Evolutionary conservation across 2,329 filamentous ascomycete genomes (phyloP).

Genomic region (Chlorencoelia australis): DNA sequence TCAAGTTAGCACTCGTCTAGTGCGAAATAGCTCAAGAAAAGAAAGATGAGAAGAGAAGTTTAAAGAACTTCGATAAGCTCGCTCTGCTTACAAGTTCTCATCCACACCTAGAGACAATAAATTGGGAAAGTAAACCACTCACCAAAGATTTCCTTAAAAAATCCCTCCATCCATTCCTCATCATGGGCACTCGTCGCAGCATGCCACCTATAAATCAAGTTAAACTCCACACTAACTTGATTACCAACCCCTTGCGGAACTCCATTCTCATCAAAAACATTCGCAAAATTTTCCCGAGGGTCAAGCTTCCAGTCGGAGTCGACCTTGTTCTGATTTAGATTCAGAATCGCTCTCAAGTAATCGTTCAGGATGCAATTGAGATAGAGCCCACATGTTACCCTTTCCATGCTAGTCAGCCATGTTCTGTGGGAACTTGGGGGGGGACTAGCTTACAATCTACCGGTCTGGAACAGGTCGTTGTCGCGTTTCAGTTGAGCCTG

Average conservation of each 20-base stretch:
- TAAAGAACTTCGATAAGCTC: slow-evolving; percentile 32
- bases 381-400: slow-evolving; percentile 64
- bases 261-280: neutral
- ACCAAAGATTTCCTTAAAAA: neutral
- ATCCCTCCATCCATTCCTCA: slow-evolving; percentile 59
- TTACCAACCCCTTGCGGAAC: slow-evolving; percentile 55
- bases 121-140: too few relatives aligned
- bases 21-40: too few relatives aligned
- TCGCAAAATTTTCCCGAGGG: slow-evolving; percentile 39
- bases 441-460: slow-evolving; percentile 54
- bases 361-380: slow-evolving; percentile 69
- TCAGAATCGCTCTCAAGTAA: slow-evolving; percentile 57
- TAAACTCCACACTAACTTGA: slow-evolving; percentile 77
- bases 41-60: too few relatives aligned
- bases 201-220: slow-evolving; percentile 79
- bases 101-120: neutral
- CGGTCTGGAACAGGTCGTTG: slow-evolving; percentile 71
- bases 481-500: slow-evolving; percentile 66
- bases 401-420: slow-evolving; percentile 28
- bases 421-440: slow-evolving; percentile 66
- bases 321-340: slow-evolving; percentile 6
- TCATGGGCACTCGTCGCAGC: slow-evolving; percentile 64
- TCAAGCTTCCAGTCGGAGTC: slow-evolving; percentile 47
- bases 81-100: slow-evolving; percentile 33
- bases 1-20: too few relatives aligned